Percentiles rank a stretch among this genome's conserved stretches.
Evolutionary conservation across 2,329 filamentous ascomycete genomes (phyloP).

Genomic region (Phaeoacremonium minimum): DNA sequence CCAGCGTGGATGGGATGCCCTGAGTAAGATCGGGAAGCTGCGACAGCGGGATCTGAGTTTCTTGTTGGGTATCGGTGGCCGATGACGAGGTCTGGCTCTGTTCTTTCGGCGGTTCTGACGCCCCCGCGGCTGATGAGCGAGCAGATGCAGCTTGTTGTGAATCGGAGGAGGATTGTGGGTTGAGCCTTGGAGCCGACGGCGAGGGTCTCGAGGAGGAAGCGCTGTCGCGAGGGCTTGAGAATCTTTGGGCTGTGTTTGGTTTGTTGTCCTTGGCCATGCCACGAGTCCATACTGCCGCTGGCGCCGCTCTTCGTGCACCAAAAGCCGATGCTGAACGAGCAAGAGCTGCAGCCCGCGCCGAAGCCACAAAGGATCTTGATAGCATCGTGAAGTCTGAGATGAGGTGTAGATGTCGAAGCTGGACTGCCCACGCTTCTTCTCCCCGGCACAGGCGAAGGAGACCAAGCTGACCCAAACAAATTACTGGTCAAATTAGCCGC

Average conservation of each 20-base stretch:
- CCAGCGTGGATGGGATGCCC: conserved; percentile 88
- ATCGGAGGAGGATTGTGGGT: conserved; percentile 10
- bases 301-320: conserved; percentile 22
- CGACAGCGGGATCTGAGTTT: conserved; percentile 46
- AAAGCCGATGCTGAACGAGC: conserved; percentile 17
- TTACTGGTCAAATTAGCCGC: too few relatives aligned
- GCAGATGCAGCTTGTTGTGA: conserved; percentile 1
- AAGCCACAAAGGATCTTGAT: conserved; percentile 30
- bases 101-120: conserved; percentile 3
- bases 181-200: conserved; percentile 1
- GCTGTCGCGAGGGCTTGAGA: conserved; percentile 4
- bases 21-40: conserved; percentile 88
- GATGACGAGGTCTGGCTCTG: too few relatives aligned
- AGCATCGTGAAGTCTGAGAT: too few relatives aligned
- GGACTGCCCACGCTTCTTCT: too few relatives aligned
- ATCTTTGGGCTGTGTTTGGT: conserved; percentile 17
- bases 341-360: conserved; percentile 25
- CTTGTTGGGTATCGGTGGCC: conserved; percentile 7
- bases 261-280: conserved; percentile 36
- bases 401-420: too few relatives aligned
- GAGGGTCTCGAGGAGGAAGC: conserved; percentile 3
- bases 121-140: conserved; percentile 3
- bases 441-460: too few relatives aligned
- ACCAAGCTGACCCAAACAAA: too few relatives aligned
- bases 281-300: conserved; percentile 33